Percentiles rank a stretch among this genome's conserved stretches.
Conservation (phyloP, 2,329 filamentous ascomycete genomes). For the Elsinoe ampelina region DNA sequence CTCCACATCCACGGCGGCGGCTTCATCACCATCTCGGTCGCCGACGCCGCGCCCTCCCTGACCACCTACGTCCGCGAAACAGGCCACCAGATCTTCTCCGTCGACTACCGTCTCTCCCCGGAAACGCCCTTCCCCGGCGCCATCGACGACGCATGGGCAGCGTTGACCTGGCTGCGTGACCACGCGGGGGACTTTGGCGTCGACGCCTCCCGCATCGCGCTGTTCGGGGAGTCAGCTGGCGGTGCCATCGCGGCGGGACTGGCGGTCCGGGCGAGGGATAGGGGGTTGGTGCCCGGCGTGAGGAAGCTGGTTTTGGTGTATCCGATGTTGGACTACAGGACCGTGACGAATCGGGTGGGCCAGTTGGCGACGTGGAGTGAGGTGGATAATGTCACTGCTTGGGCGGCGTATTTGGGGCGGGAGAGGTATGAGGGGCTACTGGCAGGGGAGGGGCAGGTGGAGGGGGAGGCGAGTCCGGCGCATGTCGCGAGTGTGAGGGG, state of each 20-base stretch:
- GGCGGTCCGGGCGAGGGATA: slow-evolving; percentile 20
- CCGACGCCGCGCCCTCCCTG: slow-evolving; percentile 21
- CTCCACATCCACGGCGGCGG: slow-evolving; percentile 37
- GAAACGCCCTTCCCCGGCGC: slow-evolving; percentile 19
- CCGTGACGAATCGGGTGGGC: slow-evolving; percentile 27
- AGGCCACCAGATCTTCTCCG: slow-evolving; percentile 29
- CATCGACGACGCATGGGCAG: slow-evolving; percentile 20
- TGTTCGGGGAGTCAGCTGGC: slow-evolving; percentile 38
- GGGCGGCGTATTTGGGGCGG: slow-evolving; percentile 30
- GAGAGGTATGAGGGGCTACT: not conserved
- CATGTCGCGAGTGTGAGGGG: slow-evolving; percentile 22
- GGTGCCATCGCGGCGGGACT: slow-evolving; percentile 18
- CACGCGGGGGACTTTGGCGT: slow-evolving; percentile 34
- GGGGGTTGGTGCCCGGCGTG: slow-evolving; percentile 16
- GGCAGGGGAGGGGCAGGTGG: slow-evolving; percentile 22
- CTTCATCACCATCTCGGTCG: slow-evolving; percentile 27
- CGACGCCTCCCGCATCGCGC: slow-evolving; percentile 32
- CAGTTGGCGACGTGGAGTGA: slow-evolving; percentile 29
- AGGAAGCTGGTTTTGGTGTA: slow-evolving; percentile 35
- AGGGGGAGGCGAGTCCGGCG: slow-evolving; percentile 20
- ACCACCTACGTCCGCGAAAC: slow-evolving; percentile 21
- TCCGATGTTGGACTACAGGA: slow-evolving; percentile 41
- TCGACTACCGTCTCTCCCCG: slow-evolving; percentile 31
- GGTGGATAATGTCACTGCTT: slow-evolving; percentile 34
- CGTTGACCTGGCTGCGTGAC: slow-evolving; percentile 30